These are phyloP conservation scores for Epichloe uncinata DNA, from an alignment of 2,329 filamentous ascomycete species.

Conservation along the genomic window DNA sequence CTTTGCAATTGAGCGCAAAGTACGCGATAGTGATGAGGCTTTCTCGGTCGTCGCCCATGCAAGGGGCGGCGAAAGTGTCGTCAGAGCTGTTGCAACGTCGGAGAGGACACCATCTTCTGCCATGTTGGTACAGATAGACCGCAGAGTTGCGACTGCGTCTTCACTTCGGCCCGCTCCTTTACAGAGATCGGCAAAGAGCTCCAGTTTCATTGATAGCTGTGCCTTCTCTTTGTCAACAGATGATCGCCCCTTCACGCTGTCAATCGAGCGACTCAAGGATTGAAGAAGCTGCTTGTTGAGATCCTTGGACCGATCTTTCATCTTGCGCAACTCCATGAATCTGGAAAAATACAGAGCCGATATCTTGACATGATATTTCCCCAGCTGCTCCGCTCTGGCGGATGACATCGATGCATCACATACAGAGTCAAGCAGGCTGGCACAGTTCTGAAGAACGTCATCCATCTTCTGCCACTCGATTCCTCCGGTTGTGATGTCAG, in stretches of 20 bases:
- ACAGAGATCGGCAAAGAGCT: constrained; percentile 50
- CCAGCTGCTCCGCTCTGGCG: constrained; percentile 19
- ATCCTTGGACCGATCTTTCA: constrained; percentile 23
- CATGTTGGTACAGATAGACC: constrained; percentile 47
- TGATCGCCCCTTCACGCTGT: constrained; percentile 42
- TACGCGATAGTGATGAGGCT: constrained; percentile 40
- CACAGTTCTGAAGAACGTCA: constrained; percentile 41
- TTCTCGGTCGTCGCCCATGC: constrained; percentile 40
- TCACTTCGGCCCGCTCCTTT: constrained; percentile 37
- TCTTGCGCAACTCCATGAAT: constrained; percentile 38
- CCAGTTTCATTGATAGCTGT: constrained; percentile 49
- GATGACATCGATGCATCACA: constrained; percentile 24
- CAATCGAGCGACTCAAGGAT: constrained; percentile 49
- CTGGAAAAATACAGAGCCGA: constrained; percentile 60
- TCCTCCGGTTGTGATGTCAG: constrained; percentile 32
- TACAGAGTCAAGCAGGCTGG: constrained; percentile 39
- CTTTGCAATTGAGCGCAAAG: constrained; percentile 46
- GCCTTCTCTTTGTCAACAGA: constrained; percentile 44
- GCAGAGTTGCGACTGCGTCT: constrained; percentile 44
- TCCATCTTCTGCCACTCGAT: constrained; percentile 43
- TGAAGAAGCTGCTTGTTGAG: constrained; percentile 32
- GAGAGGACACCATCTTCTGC: constrained; percentile 44
- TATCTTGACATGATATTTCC: constrained; percentile 48
- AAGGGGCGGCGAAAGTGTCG: constrained; percentile 32
- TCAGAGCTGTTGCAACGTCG: constrained; percentile 36